Evolutionary conservation across 2,329 filamentous ascomycete genomes (phyloP).

Genomic region (Fusarium napiforme): DNA sequence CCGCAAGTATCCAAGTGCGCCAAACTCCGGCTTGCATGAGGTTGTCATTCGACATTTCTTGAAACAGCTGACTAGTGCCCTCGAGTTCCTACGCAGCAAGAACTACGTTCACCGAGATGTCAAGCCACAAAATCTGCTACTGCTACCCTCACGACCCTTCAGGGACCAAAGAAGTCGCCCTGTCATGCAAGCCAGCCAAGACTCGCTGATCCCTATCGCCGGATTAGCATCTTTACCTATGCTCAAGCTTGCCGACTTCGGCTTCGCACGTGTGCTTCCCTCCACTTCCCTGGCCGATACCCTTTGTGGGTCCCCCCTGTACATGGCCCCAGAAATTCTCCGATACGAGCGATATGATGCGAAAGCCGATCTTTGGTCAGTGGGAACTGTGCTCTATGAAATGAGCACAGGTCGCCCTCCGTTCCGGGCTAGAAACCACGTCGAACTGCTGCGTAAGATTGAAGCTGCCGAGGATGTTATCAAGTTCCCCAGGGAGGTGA

Average conservation of each 20-base stretch:
- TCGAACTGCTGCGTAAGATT: slow-evolving; percentile 91
- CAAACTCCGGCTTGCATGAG: slow-evolving; percentile 89
- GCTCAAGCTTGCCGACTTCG: slow-evolving; percentile 98
- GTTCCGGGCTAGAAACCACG: slow-evolving; percentile 92
- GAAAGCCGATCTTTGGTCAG: slow-evolving; percentile 97
- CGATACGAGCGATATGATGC: slow-evolving; percentile 98
- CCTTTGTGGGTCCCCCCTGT: slow-evolving; percentile 93
- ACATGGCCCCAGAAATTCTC: slow-evolving; percentile 98
- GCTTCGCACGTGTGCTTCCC: slow-evolving; percentile 93
- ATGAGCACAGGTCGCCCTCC: slow-evolving; percentile 93
- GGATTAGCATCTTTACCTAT: slow-evolving; percentile 89
- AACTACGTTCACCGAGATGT: slow-evolving; percentile 97
- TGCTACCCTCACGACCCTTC: slow-evolving; percentile 84
- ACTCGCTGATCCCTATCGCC: slow-evolving; percentile 82
- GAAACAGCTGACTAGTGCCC: slow-evolving; percentile 91
- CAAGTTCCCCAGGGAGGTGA: slow-evolving; percentile 78
- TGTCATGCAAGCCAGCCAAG: slow-evolving; percentile 79
- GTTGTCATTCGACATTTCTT: slow-evolving; percentile 96
- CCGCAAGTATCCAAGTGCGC: slow-evolving; percentile 87
- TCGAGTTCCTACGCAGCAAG: slow-evolving; percentile 85
- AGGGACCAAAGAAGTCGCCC: slow-evolving; percentile 64
- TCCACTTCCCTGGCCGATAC: slow-evolving; percentile 94
- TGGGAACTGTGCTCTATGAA: slow-evolving; percentile 94
- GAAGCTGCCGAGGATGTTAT: slow-evolving; percentile 89
- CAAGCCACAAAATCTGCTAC: slow-evolving; percentile 94